Conservation (phyloP, 306 rosid genomes). For the Mimosa pudica region DNA sequence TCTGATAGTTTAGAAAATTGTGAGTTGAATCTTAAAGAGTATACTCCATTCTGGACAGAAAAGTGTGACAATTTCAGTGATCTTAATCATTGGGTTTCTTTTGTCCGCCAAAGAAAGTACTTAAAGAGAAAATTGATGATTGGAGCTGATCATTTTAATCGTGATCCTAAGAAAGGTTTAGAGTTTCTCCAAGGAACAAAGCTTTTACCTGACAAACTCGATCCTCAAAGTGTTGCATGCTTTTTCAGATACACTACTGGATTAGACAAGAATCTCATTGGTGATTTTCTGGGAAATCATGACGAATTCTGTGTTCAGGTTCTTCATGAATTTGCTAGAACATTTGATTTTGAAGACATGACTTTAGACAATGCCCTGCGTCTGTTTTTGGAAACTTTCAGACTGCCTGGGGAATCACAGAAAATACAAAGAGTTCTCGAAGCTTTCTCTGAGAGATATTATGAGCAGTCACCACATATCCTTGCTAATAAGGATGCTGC, state of each 20-base stretch:
- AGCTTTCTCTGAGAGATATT: slow-evolving; percentile 97
- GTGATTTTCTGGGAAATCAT: slow-evolving; percentile 94
- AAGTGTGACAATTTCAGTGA: slow-evolving; percentile 76
- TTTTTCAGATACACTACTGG: slow-evolving; percentile 88
- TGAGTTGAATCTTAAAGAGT: slow-evolving; percentile 66
- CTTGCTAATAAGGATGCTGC: slow-evolving; percentile 95
- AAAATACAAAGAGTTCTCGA: slow-evolving; percentile 98
- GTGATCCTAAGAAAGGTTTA: slow-evolving; percentile 92
- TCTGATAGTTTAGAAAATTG: slow-evolving; percentile 51
- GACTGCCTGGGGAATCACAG: slow-evolving; percentile 98
- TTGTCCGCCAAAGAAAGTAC: slow-evolving; percentile 74
- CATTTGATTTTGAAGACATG: slow-evolving; percentile 94
- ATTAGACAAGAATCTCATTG: slow-evolving; percentile 93
- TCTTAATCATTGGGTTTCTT: slow-evolving; percentile 87
- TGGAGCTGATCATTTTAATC: slow-evolving; percentile 97
- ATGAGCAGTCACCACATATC: slow-evolving; percentile 80
- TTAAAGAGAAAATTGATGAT: slow-evolving; percentile 84
- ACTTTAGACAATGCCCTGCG: slow-evolving; percentile 88
- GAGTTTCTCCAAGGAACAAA: slow-evolving; percentile 96
- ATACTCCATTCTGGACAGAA: slow-evolving; percentile 91
- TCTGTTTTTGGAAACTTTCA: slow-evolving; percentile 88
- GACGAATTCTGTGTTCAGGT: slow-evolving; percentile 93
- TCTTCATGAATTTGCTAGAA: slow-evolving; percentile 92
- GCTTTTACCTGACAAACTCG: slow-evolving; percentile 92
- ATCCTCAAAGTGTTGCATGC: slow-evolving; percentile 91